Evolutionary conservation across 257 asterid genomes (phyloP), one percentile per base, ranked within the genome.

Genomic region (Jacaranda mimosifolia): DNA sequence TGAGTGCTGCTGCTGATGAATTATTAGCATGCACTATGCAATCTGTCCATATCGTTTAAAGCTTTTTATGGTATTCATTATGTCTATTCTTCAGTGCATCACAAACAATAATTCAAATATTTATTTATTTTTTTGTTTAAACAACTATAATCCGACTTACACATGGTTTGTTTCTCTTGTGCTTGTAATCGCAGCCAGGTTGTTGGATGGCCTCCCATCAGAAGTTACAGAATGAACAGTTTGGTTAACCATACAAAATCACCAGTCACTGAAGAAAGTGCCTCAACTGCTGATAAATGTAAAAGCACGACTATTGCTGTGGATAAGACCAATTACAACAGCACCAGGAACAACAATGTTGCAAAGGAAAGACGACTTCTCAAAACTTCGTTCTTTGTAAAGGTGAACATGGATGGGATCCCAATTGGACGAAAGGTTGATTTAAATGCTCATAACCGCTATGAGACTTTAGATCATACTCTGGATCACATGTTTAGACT

Each of bases 381-480:
- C 55, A 90, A 83, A 67, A 78, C 80, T 21, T 87, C 97, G 55
- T 78, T 86, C 21, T 94, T 89, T 79, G 97, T 94, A 70, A 94
- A 94, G 91, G 98, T 91, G 85, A 88, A 87, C 83, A 88, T 89
- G 97, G 98, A 94, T 72, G 96, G 98, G 82, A 74, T 87, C 64
- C 83, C 91, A 4, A 92, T 94, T 58, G 98, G 98, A 67, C 87
- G 98, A 83, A 94, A 92, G 80, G 86, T 92, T 15, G 98, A 94
- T 81, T 87, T 92, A 74, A 87, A 80, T 80, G 91, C 94, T 83
- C 98, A 92, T 77, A 75, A 66, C 79, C 86, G 89, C 84, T 94
- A 94, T 7, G 81, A 82, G 87, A 83, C 91, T 77, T 85, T 94
- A 81, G 91, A 94, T 63, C 85, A 32, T 12, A 80, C 89, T 5